A percentile compares a stretch with the other conserved stretches of the same genome.
These are phyloP conservation scores for Neurospora sp. DNA, from an alignment of 495 filamentous ascomycete species.

Conservation along the genomic window DNA sequence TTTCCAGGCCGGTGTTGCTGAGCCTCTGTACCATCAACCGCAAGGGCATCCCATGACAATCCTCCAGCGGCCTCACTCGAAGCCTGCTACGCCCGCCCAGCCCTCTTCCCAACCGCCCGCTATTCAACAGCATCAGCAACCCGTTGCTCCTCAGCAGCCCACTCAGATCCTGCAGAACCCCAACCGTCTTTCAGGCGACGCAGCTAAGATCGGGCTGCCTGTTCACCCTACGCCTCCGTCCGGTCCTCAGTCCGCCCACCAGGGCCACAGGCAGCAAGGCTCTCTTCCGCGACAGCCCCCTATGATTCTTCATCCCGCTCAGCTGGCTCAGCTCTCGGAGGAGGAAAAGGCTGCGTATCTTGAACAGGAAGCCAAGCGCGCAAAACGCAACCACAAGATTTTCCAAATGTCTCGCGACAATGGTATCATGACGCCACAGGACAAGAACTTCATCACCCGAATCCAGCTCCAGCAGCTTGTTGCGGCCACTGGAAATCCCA, in stretches of 20 bases:
- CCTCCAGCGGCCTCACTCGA: slow-evolving; percentile 34
- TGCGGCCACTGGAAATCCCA: slow-evolving; percentile 76
- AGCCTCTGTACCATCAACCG: slow-evolving; percentile 15
- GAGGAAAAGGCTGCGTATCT: slow-evolving; percentile 69
- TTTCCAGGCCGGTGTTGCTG: slow-evolving; percentile 18
- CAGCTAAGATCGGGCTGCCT: slow-evolving; percentile 18
- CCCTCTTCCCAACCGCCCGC: slow-evolving; percentile 20
- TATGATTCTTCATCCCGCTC: slow-evolving; percentile 58
- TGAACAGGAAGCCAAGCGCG: slow-evolving; percentile 84
- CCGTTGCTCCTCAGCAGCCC: slow-evolving; percentile 36
- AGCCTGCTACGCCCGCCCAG: slow-evolving; percentile 20
- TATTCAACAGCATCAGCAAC: slow-evolving; percentile 40
- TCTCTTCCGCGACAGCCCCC: slow-evolving; percentile 28
- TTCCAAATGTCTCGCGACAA: slow-evolving; percentile 87
- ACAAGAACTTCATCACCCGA: slow-evolving; percentile 98
- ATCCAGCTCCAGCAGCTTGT: slow-evolving; percentile 97
- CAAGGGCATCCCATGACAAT: slow-evolving; percentile 37
- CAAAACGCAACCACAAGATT: slow-evolving; percentile 98
- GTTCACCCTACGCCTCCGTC: slow-evolving; percentile 15
- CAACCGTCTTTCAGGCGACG: slow-evolving; percentile 33
- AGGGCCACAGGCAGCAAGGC: slow-evolving; percentile 25
- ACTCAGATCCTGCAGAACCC: slow-evolving; percentile 47
- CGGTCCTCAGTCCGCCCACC: slow-evolving; percentile 15
- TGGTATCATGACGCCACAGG: slow-evolving; percentile 95
- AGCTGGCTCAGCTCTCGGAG: slow-evolving; percentile 67